Base-by-base conservation (phyloP, 495 filamentous ascomycete species). In the Penicillium waksmanii region DNA sequence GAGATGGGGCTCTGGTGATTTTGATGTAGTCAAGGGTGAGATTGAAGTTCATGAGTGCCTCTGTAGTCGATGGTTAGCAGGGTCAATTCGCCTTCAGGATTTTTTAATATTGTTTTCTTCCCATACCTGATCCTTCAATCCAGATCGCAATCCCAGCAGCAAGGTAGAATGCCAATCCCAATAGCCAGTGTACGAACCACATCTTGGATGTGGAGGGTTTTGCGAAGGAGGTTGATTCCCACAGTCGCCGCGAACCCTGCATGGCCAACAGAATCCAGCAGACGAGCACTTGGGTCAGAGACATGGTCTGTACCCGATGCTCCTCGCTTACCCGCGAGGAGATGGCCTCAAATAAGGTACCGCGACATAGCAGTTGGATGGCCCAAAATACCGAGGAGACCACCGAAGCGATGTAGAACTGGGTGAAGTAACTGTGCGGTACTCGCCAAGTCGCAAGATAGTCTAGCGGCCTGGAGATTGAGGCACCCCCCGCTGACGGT, bases 381-480 rank as follows among this genome's bases (percentile, higher is more conserved):
- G 77, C 80, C 93, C 95, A 97, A 72, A 97, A 91, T 3, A 87
- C 54, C 1, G 88, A 93, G 43, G 86, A 88, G 5, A 77, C 63
- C 2, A 94, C 63, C 0, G 89, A 96, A 19, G 84, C 67, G 35
- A 91, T 66, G 67, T 98, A 98, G 73, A 96, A 98, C 56, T 93
- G 88, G 8, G 76, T 81, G 74, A 98, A 98, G 81, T 87, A 98
- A 52, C 81, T 77, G 71, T 97, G 95, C 3, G 96, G 93, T 11
- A 98, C 89, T 66, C 73, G 77, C 64, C 82, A 66, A 43, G 70
- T 73, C 38, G 84, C 79, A 11, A 87, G 57, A 53, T 61, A 65
- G 65, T 89, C 87, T 35, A 89, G 79, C 7, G 60, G 56, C 34
- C 42, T 62, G 40, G 61, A 47, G 31, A 44, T 38, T 21, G 55